Conservation (phyloP, 305 asterid species). For the Rubia balearica region DNA sequence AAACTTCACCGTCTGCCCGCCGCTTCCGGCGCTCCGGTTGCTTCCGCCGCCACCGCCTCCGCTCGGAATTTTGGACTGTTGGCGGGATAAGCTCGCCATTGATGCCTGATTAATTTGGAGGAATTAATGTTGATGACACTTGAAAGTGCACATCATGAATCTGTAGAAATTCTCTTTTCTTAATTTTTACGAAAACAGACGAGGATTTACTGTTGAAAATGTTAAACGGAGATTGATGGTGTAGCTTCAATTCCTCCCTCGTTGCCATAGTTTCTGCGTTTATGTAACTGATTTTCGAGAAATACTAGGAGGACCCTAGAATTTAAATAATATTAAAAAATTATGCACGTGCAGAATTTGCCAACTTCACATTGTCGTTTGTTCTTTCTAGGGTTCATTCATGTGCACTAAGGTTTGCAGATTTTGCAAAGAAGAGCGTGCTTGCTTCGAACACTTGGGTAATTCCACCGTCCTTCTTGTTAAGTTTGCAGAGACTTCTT, state of each 20-base stretch:
- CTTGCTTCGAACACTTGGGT: too few relatives aligned
- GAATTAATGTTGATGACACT: not conserved
- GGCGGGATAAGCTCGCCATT: constrained; percentile 27
- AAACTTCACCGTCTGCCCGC: constrained; percentile 38
- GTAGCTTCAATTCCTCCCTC: not conserved
- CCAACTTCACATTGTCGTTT: too few relatives aligned
- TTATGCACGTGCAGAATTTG: too few relatives aligned
- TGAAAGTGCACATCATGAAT: not conserved
- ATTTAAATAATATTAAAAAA: not conserved
- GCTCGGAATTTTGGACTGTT: constrained; percentile 26
- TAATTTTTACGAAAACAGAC: not conserved
- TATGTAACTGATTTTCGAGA: not conserved
- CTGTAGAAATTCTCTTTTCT: not conserved
- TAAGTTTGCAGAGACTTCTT: too few relatives aligned
- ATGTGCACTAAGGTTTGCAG: too few relatives aligned
- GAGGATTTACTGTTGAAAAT: not conserved
- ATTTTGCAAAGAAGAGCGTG: too few relatives aligned
- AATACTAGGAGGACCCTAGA: not conserved
- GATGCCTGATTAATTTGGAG: not conserved
- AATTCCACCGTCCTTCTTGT: too few relatives aligned
- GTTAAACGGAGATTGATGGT: not conserved
- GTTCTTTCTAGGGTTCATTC: too few relatives aligned
- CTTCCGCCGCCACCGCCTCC: constrained; percentile 14
- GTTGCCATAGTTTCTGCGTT: not conserved
- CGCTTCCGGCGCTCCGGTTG: constrained; percentile 8